Evolutionary conservation across 1,284 basidiomycete species (phyloP), one percentile per base, ranked within the genome.

Genomic region (Cryptococcus floricola): DNA sequence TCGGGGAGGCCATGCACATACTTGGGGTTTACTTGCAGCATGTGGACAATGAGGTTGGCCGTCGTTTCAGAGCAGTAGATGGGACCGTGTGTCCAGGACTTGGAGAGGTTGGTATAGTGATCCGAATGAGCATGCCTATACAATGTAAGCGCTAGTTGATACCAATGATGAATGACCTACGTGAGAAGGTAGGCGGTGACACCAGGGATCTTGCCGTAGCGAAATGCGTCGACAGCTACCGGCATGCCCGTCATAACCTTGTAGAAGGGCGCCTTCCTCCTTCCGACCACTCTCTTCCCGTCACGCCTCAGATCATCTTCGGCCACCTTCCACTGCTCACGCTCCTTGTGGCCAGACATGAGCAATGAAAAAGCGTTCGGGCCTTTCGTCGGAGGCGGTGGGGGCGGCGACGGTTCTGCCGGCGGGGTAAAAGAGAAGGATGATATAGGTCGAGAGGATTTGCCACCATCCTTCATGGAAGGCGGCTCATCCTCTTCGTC

Each of bases 241-340:
- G 94, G 92, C 93, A 98, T 97, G 2, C 96, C 95, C 62, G 91
- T 89, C 61, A 98, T 77, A 46, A 93, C 84, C 78, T 96, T 97
- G 78, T 94, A 96, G 71, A 96, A 96, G 0, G 93, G 93, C 1
- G 91, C 91, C 55, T 85, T 86, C 51, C 89, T 79, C 41, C 87
- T 81, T 28, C 81, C 82, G n/a, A 81, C 81, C 31, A 56, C 18
- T 47, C 74, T 57, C 60, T 71, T 70, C 23, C 74, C 70, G 65
- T 74, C 74, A 27, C 71, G 54, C 57, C 71, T 74, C 61, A 72
- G 56, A 53, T 74, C 72, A 42, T 62, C 62, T 43, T 76, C 82
- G 0, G 86, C 91, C 69, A 90, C 88, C 67, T 86, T 87, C 91
- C 91, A 95, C 9, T 85, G 84, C 57, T 87, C 85, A 48, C 84